Conservation (phyloP, 305 asterid species). For the Fraxinus floribunda region DNA sequence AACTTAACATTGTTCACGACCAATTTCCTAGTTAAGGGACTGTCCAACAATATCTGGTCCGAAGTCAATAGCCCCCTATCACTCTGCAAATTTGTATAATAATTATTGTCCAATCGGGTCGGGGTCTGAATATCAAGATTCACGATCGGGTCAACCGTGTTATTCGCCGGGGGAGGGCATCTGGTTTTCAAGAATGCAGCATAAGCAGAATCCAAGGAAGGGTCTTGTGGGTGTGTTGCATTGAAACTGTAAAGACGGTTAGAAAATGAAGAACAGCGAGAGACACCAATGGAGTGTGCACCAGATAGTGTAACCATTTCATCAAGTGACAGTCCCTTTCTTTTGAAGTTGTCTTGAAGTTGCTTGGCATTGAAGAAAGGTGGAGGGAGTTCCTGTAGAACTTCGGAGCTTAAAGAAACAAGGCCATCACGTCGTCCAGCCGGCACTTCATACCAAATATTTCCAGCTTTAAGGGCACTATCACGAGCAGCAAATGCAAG, state of each 20-base stretch:
- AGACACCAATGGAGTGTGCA: slow-evolving; percentile 51
- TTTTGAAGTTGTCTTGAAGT: slow-evolving; percentile 38
- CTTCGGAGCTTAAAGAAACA: slow-evolving; percentile 31
- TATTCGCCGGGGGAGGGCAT: slow-evolving; percentile 39
- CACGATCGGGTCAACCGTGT: slow-evolving; percentile 27
- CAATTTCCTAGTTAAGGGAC: slow-evolving; percentile 36
- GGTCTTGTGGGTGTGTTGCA: slow-evolving; percentile 36
- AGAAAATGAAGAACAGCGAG: slow-evolving; percentile 37
- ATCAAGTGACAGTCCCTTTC: slow-evolving; percentile 44
- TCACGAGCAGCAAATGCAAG: slow-evolving; percentile 58
- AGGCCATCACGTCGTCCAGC: slow-evolving; percentile 46
- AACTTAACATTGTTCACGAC: slow-evolving; percentile 34
- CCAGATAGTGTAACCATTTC: slow-evolving; percentile 63
- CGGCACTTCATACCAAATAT: slow-evolving; percentile 30
- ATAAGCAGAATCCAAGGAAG: slow-evolving; percentile 32
- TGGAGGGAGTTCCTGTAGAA: slow-evolving; percentile 31
- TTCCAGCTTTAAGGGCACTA: slow-evolving; percentile 39
- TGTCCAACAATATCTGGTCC: slow-evolving; percentile 40
- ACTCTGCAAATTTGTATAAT: slow-evolving; percentile 38
- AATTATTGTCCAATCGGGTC: slow-evolving; percentile 39
- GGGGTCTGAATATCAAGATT: slow-evolving; percentile 40
- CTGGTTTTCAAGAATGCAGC: slow-evolving; percentile 28
- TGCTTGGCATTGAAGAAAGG: slow-evolving; percentile 37
- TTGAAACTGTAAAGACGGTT: slow-evolving; percentile 31
- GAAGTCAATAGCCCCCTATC: slow-evolving; percentile 38